Conservation (phyloP, 208 protist genomes). For the Leishmania arabica region DNA sequence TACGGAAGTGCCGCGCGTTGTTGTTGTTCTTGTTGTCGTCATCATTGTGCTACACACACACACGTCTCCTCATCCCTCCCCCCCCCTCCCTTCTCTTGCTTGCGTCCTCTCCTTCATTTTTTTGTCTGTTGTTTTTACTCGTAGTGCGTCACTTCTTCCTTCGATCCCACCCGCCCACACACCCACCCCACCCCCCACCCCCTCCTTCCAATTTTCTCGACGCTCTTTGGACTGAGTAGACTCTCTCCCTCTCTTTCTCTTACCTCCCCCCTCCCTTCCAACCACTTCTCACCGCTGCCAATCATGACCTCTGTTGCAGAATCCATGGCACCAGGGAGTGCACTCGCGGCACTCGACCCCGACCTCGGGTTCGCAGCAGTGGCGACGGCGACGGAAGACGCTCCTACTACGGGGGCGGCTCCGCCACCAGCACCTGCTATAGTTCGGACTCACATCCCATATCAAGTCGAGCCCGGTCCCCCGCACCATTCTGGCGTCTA, state of each 20-base stretch:
- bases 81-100: neutral
- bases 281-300: neutral
- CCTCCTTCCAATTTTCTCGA: neutral
- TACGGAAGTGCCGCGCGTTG: neutral
- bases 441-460: slow-evolving; percentile 20
- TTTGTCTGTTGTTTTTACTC: neutral
- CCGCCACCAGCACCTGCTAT: no score
- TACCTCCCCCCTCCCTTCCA: neutral
- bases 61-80: neutral
- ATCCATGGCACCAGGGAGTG: neutral
- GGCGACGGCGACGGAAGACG: neutral
- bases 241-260: neutral
- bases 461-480: slow-evolving; percentile 13
- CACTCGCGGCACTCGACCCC: neutral
- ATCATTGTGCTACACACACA: neutral
- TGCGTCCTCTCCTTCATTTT: neutral
- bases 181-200: neutral
- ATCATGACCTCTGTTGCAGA: neutral
- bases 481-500: neutral
- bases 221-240: no score
- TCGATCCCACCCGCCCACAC: neutral
- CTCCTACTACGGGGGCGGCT: neutral
- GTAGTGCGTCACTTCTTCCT: neutral
- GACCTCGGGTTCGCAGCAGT: neutral
- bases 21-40: neutral